Base-by-base conservation (phyloP, 2,329 filamentous ascomycete genomes). In the Aspergillus sp. region DNA sequence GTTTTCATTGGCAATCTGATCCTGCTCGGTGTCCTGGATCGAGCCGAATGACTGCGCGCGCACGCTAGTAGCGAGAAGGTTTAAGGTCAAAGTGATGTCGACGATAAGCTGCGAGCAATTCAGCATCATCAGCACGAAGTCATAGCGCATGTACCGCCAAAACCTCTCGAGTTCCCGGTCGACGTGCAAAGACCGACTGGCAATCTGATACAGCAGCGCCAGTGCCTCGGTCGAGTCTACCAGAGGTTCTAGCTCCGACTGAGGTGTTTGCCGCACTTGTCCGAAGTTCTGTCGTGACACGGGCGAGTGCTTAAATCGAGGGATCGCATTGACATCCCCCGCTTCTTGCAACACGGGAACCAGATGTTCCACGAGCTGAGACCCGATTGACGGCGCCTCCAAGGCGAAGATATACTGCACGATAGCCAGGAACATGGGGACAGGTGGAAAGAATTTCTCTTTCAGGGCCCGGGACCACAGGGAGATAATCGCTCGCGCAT, bases 91-190 rank as follows among this genome's bases (percentile, higher is more conserved):
- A 3, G 77, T 77, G 51, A 88, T 84, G 50, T 87, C 82, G 6
- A 75, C 68, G n/a, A 85, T 73, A 6, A 81, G 83, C 59, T 87
- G 85, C 46, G 81, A 81, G 61, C 81, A 81, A 64, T 84, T 82
- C 5, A 88, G 74, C 71, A 87, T 82, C 69, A 87, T 79, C 32
- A 87, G 71, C n/a, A 84, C 77, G 65, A 86, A 86, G 36, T 83
- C 81, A 57, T 81, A 82, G 12, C 82, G 78, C 58, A 88, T 81
- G n/a, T 74, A 71, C 32, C 76, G 74, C 86, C 86, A 89, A 65
- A 88, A 83, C 12, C 69, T 73, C 18, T 74, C 69, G 22, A 78
- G 71, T 2, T 80, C 76, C 2, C 74, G 72, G 18, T 80, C 76
- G 4, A 73, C 58, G 26, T 78, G 75, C 6, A 81, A 68, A 59